Conservation (phyloP, 805 yeast genomes). For the Vanderwaltozyma polyspora region DNA sequence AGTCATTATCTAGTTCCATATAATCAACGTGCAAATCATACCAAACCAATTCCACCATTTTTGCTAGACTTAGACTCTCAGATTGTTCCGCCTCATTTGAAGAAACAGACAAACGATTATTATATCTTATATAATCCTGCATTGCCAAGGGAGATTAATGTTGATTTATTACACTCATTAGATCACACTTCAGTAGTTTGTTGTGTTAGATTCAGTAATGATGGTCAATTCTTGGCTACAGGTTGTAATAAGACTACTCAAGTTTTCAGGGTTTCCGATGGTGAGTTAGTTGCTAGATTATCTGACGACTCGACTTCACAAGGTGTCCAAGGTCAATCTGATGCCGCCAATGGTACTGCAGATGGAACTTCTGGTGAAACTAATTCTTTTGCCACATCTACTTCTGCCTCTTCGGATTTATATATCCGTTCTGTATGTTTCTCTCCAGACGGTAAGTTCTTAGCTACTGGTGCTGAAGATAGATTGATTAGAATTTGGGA, state of each 20-base stretch:
- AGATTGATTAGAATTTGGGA: conserved; percentile 94
- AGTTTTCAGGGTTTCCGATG: conserved; percentile 85
- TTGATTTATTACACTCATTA: conserved; percentile 77
- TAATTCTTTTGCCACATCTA: conserved; percentile 33
- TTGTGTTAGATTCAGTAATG: conserved; percentile 86
- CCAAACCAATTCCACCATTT: conserved; percentile 73
- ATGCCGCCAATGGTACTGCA: conserved; percentile 3
- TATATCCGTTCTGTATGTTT: conserved; percentile 93
- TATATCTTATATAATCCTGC: conserved; percentile 86
- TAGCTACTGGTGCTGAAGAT: conserved; percentile 92
- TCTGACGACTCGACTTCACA: conserved; percentile 58
- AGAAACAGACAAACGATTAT: conserved; percentile 75
- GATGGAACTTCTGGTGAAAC: conserved; percentile 26
- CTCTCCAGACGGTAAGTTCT: conserved; percentile 85
- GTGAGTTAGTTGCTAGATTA: conserved; percentile 76
- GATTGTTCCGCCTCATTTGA: conserved; percentile 62
- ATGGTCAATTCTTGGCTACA: conserved; percentile 88
- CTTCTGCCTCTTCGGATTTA: conserved; percentile 58
- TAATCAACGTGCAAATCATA: conserved; percentile 36
- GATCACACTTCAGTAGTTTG: conserved; percentile 94
- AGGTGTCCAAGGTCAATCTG: not conserved
- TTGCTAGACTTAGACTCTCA: conserved; percentile 70
- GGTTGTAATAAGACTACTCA: conserved; percentile 96
- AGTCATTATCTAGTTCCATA: conserved; percentile 30
- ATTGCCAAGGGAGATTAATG: conserved; percentile 63